A percentile compares a stretch with the other conserved stretches of the same genome.
Evolutionary conservation across 1,284 basidiomycete species (phyloP).

Genomic region (Ceratobasidium sp.): DNA sequence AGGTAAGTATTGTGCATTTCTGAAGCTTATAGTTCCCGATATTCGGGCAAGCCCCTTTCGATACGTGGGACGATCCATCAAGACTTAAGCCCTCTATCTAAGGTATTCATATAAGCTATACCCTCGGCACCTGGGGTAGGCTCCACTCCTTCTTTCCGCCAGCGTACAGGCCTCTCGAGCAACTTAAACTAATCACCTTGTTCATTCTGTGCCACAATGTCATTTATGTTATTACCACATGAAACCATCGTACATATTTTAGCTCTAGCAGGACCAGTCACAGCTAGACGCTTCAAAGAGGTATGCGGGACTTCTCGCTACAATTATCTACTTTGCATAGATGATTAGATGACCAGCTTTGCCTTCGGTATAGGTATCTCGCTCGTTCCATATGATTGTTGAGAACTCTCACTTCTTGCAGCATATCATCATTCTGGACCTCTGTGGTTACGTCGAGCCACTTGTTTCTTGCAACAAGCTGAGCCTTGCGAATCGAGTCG

Average conservation of each 20-base stretch:
- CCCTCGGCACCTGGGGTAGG: too few species aligned
- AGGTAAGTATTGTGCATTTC: too few species aligned
- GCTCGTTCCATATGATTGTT: not conserved
- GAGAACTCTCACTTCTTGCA: not conserved
- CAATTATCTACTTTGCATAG: not conserved
- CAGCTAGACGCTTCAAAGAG: not conserved
- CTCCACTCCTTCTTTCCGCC: not conserved
- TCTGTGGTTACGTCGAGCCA: slow-evolving; percentile 4
- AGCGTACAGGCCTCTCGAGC: not conserved
- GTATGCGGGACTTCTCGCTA: not conserved
- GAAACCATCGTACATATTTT: slow-evolving; percentile 2
- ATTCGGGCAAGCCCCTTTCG: too few species aligned
- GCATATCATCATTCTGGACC: not conserved
- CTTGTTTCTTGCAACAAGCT: not conserved
- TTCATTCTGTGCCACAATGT: not conserved
- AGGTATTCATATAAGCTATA: too few species aligned
- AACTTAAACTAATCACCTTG: not conserved
- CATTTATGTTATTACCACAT: not conserved
- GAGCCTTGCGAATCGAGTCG: not conserved
- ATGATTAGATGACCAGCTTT: not conserved
- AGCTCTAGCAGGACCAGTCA: not conserved
- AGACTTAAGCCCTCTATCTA: too few species aligned
- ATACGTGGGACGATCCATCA: too few species aligned
- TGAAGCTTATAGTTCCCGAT: too few species aligned
- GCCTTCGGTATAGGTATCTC: not conserved